phyloP scores from a whole-genome alignment of 139 green algal species.

The Spirogloea muscicola region DNA sequence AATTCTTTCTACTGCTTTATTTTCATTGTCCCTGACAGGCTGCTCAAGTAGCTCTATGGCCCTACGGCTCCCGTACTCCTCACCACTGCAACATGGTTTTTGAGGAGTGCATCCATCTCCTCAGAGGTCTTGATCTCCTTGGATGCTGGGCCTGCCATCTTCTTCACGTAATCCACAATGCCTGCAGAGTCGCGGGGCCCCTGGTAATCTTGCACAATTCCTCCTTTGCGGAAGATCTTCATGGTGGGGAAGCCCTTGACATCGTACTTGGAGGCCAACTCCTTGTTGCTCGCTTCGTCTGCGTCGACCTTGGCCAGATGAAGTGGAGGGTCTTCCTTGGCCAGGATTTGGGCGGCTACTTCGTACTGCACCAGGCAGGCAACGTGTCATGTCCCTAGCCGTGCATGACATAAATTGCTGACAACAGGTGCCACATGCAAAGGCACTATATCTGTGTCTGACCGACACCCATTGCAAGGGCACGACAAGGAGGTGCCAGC shows the following conservation, averaged over 20 bases:
- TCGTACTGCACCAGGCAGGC: slow-evolving; percentile 23
- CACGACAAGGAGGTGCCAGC: not conserved
- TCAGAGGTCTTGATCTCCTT: slow-evolving; percentile 29
- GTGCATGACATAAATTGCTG: not conserved
- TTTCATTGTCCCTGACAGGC: not conserved
- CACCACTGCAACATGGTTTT: slow-evolving; percentile 1
- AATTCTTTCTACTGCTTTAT: not conserved
- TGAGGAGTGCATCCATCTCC: slow-evolving; percentile 26
- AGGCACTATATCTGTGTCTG: not conserved
- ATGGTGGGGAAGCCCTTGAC: slow-evolving; percentile 48
- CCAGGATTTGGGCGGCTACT: slow-evolving; percentile 24
- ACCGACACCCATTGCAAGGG: not conserved
- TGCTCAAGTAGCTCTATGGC: not conserved
- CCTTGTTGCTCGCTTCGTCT: slow-evolving; percentile 31
- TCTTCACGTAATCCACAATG: slow-evolving; percentile 49
- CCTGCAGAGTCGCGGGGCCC: slow-evolving; percentile 42
- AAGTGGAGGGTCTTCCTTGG: slow-evolving; percentile 3
- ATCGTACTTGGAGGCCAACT: slow-evolving; percentile 43
- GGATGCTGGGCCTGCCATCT: slow-evolving; percentile 28
- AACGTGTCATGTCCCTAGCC: not conserved
- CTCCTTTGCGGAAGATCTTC: slow-evolving; percentile 48
- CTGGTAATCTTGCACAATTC: slow-evolving; percentile 36
- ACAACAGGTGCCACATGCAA: not conserved
- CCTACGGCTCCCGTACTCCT: not conserved
- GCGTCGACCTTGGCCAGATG: slow-evolving; percentile 35